Evolutionary conservation across 352 stramenopile species (phyloP), one percentile per base, ranked within the genome.

Genomic region (Phytophthora kernoviae): DNA sequence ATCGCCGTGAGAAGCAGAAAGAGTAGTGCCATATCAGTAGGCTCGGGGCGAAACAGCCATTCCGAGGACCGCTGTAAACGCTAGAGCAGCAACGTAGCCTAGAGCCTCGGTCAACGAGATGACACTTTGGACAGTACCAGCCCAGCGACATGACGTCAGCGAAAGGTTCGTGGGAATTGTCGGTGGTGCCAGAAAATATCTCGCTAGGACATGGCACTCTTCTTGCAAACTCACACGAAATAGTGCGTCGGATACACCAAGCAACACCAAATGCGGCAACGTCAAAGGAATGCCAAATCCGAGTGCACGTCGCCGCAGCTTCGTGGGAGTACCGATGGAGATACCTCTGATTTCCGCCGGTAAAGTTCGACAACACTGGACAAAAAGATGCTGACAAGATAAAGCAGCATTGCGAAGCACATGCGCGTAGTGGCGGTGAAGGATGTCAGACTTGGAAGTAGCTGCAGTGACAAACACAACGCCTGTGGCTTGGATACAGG

Each of bases 311-410:
- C 22, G n/a, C 61, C 65, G 51, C 65, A 73, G 24, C 33, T 73
- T 2, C 58, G 63, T 18, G 52, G 47, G 10, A 67, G 32, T 26
- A 50, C 30, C 5, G 53, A 52, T n/a, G 58, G 41, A 14, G 54
- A 48, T 1, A 73, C 50, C 12, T 18, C 49, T 24, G 65, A 49
- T 30, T 77, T 80, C 17, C 85, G 81, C 1, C 85, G 81, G 42
- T 94, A 94, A 0, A 94, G 70, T 64, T 92, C 83, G 12, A 91
- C 72, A 34, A 94, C 70, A 49, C 85, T 89, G 9, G 81, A 78
- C 30, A 92, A 48, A 54, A 94, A 94, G 24, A 92, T 52, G 7
- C 75, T 68, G 17, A 85, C n/a, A 15, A 91, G 69, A 21, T 81
- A 88, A 14, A 88, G 56, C 26, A 84, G 64, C 45, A 82, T 77